Evolutionary conservation across 1,284 basidiomycete genomes (phyloP).

Genomic region (Anthracocystis walkeri): DNA sequence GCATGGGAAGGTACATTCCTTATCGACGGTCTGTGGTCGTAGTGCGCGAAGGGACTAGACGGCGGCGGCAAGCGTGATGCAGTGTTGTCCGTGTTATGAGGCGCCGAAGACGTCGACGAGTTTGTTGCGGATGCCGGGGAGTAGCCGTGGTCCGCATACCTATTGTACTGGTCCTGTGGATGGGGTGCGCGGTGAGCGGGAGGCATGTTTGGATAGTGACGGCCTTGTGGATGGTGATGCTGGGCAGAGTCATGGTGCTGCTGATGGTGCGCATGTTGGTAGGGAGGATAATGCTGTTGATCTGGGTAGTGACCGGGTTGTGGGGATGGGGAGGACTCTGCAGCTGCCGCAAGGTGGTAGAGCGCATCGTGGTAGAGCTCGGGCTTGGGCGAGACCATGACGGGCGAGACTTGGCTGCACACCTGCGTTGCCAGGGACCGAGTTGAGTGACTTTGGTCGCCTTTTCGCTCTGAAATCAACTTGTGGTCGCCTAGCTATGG

Average conservation of each 20-base stretch:
- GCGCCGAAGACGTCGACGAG: constrained; percentile 16
- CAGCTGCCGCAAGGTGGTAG: constrained; percentile 44
- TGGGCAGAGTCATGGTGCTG: constrained; percentile 14
- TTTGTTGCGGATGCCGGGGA: constrained; percentile 25
- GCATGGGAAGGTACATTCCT: constrained; percentile 9
- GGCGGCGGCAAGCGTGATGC: constrained; percentile 10
- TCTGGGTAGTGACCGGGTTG: constrained; percentile 29
- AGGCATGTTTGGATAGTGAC: constrained; percentile 19
- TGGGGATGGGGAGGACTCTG: constrained; percentile 44
- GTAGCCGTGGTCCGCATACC: constrained; percentile 27
- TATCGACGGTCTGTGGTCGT: constrained; percentile 6
- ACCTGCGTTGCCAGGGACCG: background rate
- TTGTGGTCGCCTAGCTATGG: no score
- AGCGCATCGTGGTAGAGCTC: constrained; percentile 49
- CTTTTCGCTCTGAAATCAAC: no score
- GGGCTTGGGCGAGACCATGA: constrained; percentile 37
- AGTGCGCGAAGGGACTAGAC: constrained; percentile 2
- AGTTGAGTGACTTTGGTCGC: no score
- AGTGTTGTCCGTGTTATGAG: constrained; percentile 9
- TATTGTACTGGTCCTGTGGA: constrained; percentile 28
- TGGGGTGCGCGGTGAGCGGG: constrained; percentile 18
- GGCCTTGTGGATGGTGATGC: constrained; percentile 16
- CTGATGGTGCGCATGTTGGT: constrained; percentile 8
- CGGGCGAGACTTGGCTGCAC: background rate
- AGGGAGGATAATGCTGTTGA: constrained; percentile 9